phyloP scores from a whole-genome alignment of 2,329 filamentous ascomycete species.

The Aspergillus sp. region DNA sequence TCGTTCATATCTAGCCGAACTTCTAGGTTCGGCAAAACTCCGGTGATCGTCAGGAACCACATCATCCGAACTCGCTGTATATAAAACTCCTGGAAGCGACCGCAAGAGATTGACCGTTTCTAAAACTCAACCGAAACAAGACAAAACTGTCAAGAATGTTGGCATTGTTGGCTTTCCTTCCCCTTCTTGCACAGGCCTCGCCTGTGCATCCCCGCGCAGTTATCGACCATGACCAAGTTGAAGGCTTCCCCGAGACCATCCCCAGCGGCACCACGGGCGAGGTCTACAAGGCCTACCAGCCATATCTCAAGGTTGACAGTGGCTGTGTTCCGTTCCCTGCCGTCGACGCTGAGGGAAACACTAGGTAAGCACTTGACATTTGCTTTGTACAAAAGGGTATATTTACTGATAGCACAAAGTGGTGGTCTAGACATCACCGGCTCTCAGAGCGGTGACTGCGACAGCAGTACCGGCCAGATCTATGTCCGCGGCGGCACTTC shows the following conservation, averaged over 20 bases:
- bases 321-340: conserved; percentile 59
- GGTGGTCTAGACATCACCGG: conserved; percentile 41
- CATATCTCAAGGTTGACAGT: conserved; percentile 48
- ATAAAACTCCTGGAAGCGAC: not conserved
- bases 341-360: conserved; percentile 53
- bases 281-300: conserved; percentile 52
- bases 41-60: not conserved
- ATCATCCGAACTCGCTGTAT: not conserved
- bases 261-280: conserved; percentile 42
- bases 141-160: not conserved
- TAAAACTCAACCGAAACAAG: not conserved
- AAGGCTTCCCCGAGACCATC: conserved; percentile 49
- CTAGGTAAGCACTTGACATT: conserved; percentile 40
- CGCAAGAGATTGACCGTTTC: not conserved
- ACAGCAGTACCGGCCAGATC: conserved; percentile 44
- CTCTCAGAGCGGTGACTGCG: conserved; percentile 33
- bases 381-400: not conserved
- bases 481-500: conserved; percentile 40
- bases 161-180: not conserved
- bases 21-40: not conserved
- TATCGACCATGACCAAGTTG: conserved; percentile 43
- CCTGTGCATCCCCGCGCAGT: conserved; percentile 28
- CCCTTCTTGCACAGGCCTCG: not conserved
- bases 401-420: conserved; percentile 18
- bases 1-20: not conserved